Base-by-base conservation (phyloP, 345 rosid genomes). In the Punica granatum region DNA sequence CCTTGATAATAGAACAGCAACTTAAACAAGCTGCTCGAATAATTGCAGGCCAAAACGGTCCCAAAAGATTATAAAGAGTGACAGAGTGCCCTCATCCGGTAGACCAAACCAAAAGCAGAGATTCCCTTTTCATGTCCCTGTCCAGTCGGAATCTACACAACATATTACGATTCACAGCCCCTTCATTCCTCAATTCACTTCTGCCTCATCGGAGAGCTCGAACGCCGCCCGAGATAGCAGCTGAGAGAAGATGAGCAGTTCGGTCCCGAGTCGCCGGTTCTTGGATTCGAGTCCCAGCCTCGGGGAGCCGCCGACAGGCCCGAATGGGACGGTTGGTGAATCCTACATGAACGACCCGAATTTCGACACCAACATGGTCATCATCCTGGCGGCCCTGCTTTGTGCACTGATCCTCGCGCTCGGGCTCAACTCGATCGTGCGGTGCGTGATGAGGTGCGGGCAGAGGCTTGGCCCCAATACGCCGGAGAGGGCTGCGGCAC, bases 311-410 rank as follows among this genome's bases (percentile, higher is more conserved):
- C 72, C 72, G 37, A 4, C 41, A 44, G 58, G 30, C 5, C 26
- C 53, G 51, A 37, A 37, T 59, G 37, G 33, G 28, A 62, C 60
- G 14, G 33, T 49, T 10, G 18, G 39, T 13, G 71, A 39, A 34
- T 14, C 67, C 48, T 68, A 68, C 51, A 11, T 39, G 11, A 64
- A 48, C 72, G 69, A 64, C 37, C 12, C 66, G 33, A 54, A 33
- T 64, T 63, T 68, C 72, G 76, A 73, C 73, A 69, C 72, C 34
- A 69, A 64, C 72, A 69, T 68, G 76, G 66, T 73, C 61, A 69
- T 73, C 21, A 73, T 73, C 65, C 66, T 73, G 41, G 72, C 69
- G 31, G 76, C 76, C 31, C 53, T 73, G 42, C 71, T 73, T 23
- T 68, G 72, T 65, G 69, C 76, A 4, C 72, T 73, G 23, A 64